These are phyloP conservation scores for Orbilia ellipsospora DNA, from an alignment of 2,329 filamentous ascomycete genomes.

Conservation along the genomic window DNA sequence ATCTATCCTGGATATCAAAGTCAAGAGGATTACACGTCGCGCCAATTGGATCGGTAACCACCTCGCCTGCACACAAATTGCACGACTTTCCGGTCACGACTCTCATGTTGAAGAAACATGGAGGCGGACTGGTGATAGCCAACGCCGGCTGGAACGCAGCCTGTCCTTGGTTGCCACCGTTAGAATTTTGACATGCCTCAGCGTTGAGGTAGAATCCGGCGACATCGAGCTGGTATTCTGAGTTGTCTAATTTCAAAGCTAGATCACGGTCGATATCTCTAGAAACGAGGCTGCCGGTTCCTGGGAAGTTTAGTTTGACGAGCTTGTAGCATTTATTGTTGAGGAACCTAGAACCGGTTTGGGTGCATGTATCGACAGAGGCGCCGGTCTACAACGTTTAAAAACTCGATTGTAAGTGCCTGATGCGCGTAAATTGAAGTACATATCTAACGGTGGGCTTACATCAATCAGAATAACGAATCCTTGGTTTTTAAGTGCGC, in stretches of 20 bases:
- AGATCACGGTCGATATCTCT: slow-evolving; percentile 21
- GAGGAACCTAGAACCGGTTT: slow-evolving; percentile 32
- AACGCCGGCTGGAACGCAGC: not conserved
- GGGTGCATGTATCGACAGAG: slow-evolving; percentile 10
- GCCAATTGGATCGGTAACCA: too few relatives aligned
- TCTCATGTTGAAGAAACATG: slow-evolving; percentile 34
- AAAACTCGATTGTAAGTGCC: not conserved
- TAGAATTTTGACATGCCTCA: slow-evolving; percentile 19
- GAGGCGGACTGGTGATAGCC: slow-evolving; percentile 12
- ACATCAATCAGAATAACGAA: too few relatives aligned
- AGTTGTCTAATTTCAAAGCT: slow-evolving; percentile 23
- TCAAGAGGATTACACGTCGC: too few relatives aligned
- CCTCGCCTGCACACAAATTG: not conserved
- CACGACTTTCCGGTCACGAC: slow-evolving; percentile 3
- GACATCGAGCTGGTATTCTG: slow-evolving; percentile 12
- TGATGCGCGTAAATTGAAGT: too few relatives aligned
- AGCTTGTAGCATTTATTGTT: slow-evolving; percentile 30
- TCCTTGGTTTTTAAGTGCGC: too few relatives aligned
- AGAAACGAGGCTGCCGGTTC: not conserved
- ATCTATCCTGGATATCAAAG: too few relatives aligned
- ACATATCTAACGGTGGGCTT: too few relatives aligned
- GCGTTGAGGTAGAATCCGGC: slow-evolving; percentile 23
- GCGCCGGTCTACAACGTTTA: not conserved
- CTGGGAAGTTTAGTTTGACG: not conserved
- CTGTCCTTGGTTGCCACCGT: not conserved